Evolutionary conservation across 2,329 filamentous ascomycete genomes (phyloP), one percentile per base, ranked within the genome.

Genomic region (Colletotrichum higginsianum): DNA sequence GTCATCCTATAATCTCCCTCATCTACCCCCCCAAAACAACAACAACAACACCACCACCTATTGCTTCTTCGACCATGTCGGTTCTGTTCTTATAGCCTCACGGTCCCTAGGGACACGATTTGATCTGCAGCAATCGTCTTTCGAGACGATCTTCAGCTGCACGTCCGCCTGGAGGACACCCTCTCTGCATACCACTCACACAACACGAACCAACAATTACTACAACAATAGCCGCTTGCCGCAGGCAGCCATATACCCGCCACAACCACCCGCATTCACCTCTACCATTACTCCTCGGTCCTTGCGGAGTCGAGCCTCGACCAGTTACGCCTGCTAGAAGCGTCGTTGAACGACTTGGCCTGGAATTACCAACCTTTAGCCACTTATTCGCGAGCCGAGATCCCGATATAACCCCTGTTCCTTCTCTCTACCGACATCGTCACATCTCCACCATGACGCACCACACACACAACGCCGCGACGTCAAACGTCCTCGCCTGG

Each of bases 81-180:
- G 74, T 71, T 61, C 67, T 66, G 49, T 58, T 67, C 72, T 82
- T 82, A 82, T 83, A 83, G 79, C 80, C 77, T 60, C 72, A 78
- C 82, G 76, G 84, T 86, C 83, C 84, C 78, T 81, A 84, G 83
- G 84, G 84, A 85, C 84, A 81, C 80, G 75, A 77, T 44, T 60
- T 64, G 52, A 60, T 71, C 46, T 64, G 60, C 60, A 60, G 57
- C 42, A 72, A 52, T 67, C 61, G 69, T 72, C 65, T 68, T 46
- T 52, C 52, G 58, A 71, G 68, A 64, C 65, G 40, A 71, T 68
- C 58, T 44, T 38, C 15, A 53, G 38, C 60, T 69, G 69, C 69
- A 69, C 60, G 53, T 69, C 65, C 66, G 63, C 66, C 40, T 50
- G 53, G 35, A 72, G 65, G 69, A 53, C 66, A 68, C 35, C 40